Base-by-base conservation (phyloP, 2,329 filamentous ascomycete species). In the Laburnicola sp. region DNA sequence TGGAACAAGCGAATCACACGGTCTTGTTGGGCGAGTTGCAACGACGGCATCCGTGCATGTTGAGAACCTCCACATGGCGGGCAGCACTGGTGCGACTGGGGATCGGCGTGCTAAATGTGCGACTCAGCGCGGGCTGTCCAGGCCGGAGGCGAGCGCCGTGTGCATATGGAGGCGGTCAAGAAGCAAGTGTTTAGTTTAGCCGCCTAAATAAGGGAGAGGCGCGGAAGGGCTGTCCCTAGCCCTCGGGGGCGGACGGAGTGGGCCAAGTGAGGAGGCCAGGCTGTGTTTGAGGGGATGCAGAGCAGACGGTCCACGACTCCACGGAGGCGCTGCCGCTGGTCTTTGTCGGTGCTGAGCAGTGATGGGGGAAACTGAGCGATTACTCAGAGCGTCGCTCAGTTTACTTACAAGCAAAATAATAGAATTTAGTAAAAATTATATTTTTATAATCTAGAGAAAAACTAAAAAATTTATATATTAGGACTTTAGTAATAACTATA, bases 41-140 rank as follows among this genome's bases (percentile, higher is more conserved):
- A 72, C 66, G 64, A 45, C 43, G 64, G 67, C 65, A 68, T 68
- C 66, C 65, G 69, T 71, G 70, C 69, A 38, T 38, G 43, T 3
- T 30, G 34, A 10, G 43, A 45, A 45, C 34, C 25, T 37, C 32
- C 32, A 45, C 42, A 45, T 37, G 43, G 38, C 36, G 36, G 36
- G 23, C 58, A 62, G 59, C 56, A 52, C 54, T 59, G 53, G 65
- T 62, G 63, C 59, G 62, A 64, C 64, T 63, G 62, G 59, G 52
- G 56, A 53, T 55, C 50, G 59, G 65, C 50, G 57, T 41, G 54
- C 50, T 50, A 48, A 51, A 62, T 53, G 40, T 36, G 47, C 53
- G 59, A 51, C 52, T 45, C 59, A 54, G 62, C 62, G 60, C 66
- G 62, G 64, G 57, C 41, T 53, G 47, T 55, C 42, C 54, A 56